Base-by-base conservation (phyloP, 495 filamentous ascomycete species). In the Chaetomium cochliodes region DNA sequence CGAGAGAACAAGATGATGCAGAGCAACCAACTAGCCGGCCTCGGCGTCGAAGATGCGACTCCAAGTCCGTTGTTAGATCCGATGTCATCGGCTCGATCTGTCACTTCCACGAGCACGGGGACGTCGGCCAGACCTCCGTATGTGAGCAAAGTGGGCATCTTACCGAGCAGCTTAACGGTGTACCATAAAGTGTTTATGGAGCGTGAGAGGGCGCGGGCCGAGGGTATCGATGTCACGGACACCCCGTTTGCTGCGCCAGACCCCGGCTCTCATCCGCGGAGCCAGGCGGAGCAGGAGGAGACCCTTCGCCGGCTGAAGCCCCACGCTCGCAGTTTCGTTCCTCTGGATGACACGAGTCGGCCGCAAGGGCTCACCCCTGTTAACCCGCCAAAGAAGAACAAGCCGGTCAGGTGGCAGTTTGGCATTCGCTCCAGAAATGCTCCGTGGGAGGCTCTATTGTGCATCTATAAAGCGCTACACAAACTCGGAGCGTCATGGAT, bases 1-100 rank as follows among this genome's bases (percentile, higher is more conserved):
- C 86, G 93, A 56, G 94, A 98, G 78, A 98, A 98, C 75, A 92
- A 97, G 74, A 85, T 98, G 72, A 98, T 97, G 96, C 90, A 92
- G 71, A 88, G 86, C 39, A 96, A 92, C 75, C 92, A 72, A 67
- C 65, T 70, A 12, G 63, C 49, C 18, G 58, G 47, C 13, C 61
- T 65, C 51, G 37, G 51, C 5, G 50, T 61, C 47, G 68, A 70
- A 20, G 69, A 73, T 20, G 56, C 66, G 6, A 70, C 64, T n/a
- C 55, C 67, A 7, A 77, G 76, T 56, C 75, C 76, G 20, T 66
- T 78, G 69, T 28, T 68, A 47, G 73, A 75, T 23, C 59, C 75
- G 20, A 74, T 77, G 69, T 77, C 75, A 3, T 82, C 80, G 20
- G 74, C 75, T 22, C 75, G 79, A 20, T 82, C 80, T 5, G 73